Evolutionary conservation across 164 flowering plant genomes (phyloP).

Genomic region (Annona squamosa): DNA sequence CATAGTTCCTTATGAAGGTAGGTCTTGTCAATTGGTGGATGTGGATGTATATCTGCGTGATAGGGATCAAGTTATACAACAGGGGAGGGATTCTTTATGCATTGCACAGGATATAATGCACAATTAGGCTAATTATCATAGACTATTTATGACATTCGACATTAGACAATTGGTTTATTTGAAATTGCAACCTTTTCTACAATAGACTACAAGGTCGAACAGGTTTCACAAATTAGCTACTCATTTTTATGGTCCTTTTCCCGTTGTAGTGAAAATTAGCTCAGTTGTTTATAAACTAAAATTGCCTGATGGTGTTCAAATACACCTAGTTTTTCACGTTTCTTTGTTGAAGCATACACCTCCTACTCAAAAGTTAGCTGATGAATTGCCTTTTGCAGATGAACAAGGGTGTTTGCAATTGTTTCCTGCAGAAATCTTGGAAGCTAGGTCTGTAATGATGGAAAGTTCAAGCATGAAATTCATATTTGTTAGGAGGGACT

Average conservation of each 20-base stretch:
- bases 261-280: background rate
- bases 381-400: no score
- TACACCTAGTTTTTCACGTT: slow-evolving; percentile 4
- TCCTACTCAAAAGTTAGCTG: no score
- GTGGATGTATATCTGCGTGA: background rate
- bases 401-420: no score
- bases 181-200: background rate
- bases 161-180: background rate
- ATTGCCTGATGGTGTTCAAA: background rate
- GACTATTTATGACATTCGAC: background rate
- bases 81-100: background rate
- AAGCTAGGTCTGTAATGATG: no score
- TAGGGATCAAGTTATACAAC: background rate
- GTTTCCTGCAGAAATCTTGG: no score
- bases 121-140: background rate
- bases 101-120: background rate
- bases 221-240: background rate
- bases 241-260: background rate
- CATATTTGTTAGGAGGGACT: no score
- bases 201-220: background rate
- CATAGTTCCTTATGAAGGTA: background rate
- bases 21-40: background rate
- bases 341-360: background rate
- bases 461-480: no score
- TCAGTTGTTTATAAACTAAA: background rate